Base-by-base conservation (phyloP, 2,329 filamentous ascomycete genomes). In the Cordyceps farinosa region DNA sequence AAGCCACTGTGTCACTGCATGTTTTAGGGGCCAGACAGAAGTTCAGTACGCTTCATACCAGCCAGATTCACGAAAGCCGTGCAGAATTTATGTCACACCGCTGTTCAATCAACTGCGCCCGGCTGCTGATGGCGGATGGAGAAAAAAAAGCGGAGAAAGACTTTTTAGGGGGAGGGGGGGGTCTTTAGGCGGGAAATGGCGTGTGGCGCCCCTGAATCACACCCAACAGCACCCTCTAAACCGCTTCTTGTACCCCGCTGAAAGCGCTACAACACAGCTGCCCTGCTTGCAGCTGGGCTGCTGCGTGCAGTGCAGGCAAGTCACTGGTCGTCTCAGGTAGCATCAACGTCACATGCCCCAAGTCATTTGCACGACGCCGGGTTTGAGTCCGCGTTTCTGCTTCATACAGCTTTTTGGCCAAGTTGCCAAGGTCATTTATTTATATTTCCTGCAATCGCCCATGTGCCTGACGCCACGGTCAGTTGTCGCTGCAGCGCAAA, bases 291-390 rank as follows among this genome's bases (percentile, higher is more conserved):
- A 29, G 27, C 45, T 7, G 27, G 22, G 15, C 29, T 36, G 52
- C 36, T 36, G 15, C n/a, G 10, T 8, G 55, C 54, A 57, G 29
- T 8, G 1, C n/a, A 34, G 27, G 29, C n/a, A 58, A 55, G 40
- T 48, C 54, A 38, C 53, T 64, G 51, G 42, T 29, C 56, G 38
- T 6, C n/a, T n/a, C 29, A 52, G 48, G 57, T 22, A 22, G 22
- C 22, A 22, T 22, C 22, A 22, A 22, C 22, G 22, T 60, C 57
- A 60, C 48, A 52, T n/a, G 47, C 47, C 15, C 11, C 47, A 22
- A 32, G 57, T 60, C 57, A 60, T 29, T 47, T 52, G 57, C 57
- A 60, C 17, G 57, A 52, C 57, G 48, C 47, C 36, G 32, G 5
- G 10, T 52, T 36, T 48, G 17, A 17, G 15, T 44, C 38, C 10